Evolutionary conservation across 306 rosid genomes (phyloP).

Genomic region (Ormosia emarginata): DNA sequence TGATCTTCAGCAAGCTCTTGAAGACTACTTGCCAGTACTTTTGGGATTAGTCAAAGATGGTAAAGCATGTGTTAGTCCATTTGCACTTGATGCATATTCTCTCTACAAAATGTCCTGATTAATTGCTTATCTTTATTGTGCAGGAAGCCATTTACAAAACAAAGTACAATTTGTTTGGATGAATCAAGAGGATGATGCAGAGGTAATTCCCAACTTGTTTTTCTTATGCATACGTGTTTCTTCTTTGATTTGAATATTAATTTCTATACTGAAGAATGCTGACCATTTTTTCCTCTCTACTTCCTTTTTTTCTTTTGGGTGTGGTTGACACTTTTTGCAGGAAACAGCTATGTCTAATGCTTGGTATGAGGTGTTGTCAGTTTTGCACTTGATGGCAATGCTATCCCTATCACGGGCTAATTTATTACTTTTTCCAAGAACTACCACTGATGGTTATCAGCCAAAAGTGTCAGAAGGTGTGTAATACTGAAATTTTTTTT

Average conservation of each 20-base stretch:
- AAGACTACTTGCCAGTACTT: conserved; percentile 94
- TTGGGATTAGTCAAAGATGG: conserved; percentile 91
- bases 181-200: conserved; percentile 89
- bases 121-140: conserved; percentile 30
- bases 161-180: conserved; percentile 88
- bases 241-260: conserved; percentile 5
- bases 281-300: background rate
- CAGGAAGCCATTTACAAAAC: conserved; percentile 90
- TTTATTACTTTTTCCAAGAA: conserved; percentile 89
- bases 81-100: conserved; percentile 21
- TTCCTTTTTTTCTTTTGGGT: background rate
- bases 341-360: conserved; percentile 79
- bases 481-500: conserved; percentile 7
- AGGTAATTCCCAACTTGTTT: conserved; percentile 38
- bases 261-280: conserved; percentile 14
- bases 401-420: conserved; percentile 80
- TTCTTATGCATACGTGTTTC: background rate
- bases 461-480: conserved; percentile 88
- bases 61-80: conserved; percentile 23
- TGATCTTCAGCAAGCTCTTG: conserved; percentile 92
- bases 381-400: conserved; percentile 90
- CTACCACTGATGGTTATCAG: conserved; percentile 72
- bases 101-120: conserved; percentile 20
- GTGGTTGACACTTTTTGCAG: conserved; percentile 45
- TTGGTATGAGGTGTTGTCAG: conserved; percentile 94